Evolutionary conservation across 2,329 filamentous ascomycete genomes (phyloP).

Genomic region (Xenosphaeropsis pyriputrescens): DNA sequence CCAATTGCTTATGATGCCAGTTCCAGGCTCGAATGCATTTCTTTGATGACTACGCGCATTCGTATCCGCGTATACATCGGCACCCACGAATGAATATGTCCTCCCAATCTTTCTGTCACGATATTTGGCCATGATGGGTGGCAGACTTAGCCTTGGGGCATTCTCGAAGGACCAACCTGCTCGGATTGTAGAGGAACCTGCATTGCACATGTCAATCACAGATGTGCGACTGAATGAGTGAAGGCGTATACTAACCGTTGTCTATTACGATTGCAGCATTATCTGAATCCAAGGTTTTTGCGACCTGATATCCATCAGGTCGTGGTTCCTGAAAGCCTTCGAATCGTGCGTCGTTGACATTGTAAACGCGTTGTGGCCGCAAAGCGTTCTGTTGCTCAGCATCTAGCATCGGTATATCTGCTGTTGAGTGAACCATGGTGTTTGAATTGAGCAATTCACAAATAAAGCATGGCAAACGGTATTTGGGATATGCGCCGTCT

Average conservation of each 20-base stretch:
- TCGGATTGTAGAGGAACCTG: conserved; percentile 77
- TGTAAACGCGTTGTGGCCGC: conserved; percentile 39
- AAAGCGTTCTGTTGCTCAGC: conserved; percentile 21
- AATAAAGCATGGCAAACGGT: too few relatives aligned
- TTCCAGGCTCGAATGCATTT: conserved; percentile 80
- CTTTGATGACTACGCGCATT: conserved; percentile 83
- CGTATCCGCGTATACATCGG: conserved; percentile 88
- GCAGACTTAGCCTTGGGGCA: conserved; percentile 63
- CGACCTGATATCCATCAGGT: conserved; percentile 49
- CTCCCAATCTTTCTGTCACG: conserved; percentile 86
- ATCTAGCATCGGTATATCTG: too few relatives aligned
- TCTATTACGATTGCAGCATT: conserved; percentile 86
- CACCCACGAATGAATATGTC: conserved; percentile 83
- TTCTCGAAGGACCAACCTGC: conserved; percentile 93
- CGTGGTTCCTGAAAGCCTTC: conserved; percentile 37
- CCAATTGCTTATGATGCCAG: conserved; percentile 91
- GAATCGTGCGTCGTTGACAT: conserved; percentile 47
- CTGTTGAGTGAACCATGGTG: too few relatives aligned
- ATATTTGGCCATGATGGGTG: conserved; percentile 89
- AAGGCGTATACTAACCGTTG: conserved; percentile 52
- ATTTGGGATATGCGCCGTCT: too few relatives aligned
- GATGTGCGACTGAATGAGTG: too few relatives aligned
- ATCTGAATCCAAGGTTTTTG: conserved; percentile 36
- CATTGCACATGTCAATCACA: conserved; percentile 1
- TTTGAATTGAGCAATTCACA: too few relatives aligned